Base-by-base conservation (phyloP, 805 yeast genomes). In the Sungouiella thailandica region DNA sequence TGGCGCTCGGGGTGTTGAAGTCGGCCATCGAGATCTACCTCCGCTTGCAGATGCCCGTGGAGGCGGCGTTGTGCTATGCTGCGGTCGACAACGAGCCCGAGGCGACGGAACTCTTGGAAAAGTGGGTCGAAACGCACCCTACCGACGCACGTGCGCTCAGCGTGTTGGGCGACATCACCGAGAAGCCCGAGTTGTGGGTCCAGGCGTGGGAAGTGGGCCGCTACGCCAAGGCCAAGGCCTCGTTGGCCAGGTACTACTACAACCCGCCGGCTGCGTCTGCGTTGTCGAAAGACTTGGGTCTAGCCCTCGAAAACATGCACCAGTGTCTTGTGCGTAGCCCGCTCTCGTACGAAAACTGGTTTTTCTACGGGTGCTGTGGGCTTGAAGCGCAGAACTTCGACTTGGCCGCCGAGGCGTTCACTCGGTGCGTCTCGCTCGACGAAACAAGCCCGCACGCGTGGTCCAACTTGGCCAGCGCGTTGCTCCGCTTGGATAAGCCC, bases 1-100 rank as follows among this genome's bases (percentile, higher is more conserved):
- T 89, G 77, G 78, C 89, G 2, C 56, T 93, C 28, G 97, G 97
- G 27, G 78, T 85, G 13, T 62, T 88, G 32, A 81, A 79, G 46
- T 82, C 95, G 7, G 97, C 99, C 1, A 70, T 88, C 32, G 95
- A 86, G 36, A 84, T 93, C 16, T 93, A 87, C 56, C 85, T 83
- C 50, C 68, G 96, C 40, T 64, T 93, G 34, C 72, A 78, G 23
- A 62, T 87, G 70, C 72, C 78, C 50, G 75, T 82, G 24, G 97
- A 90, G 49, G 83, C 83, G 17, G 97, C 97, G 0, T 63, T 90
- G 35, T 93, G 97, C 65, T 78, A 83, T 48, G 95, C 95, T 3
- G 82, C 95, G 2, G 79, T 78, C 10, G 96, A 89, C 15, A 77
- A 83, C 38, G 85, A 76, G 43, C 58, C 56, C 2, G 72, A 75